Evolutionary conservation across 345 rosid genomes (phyloP).

Genomic region (Eutrema heterophyllum): DNA sequence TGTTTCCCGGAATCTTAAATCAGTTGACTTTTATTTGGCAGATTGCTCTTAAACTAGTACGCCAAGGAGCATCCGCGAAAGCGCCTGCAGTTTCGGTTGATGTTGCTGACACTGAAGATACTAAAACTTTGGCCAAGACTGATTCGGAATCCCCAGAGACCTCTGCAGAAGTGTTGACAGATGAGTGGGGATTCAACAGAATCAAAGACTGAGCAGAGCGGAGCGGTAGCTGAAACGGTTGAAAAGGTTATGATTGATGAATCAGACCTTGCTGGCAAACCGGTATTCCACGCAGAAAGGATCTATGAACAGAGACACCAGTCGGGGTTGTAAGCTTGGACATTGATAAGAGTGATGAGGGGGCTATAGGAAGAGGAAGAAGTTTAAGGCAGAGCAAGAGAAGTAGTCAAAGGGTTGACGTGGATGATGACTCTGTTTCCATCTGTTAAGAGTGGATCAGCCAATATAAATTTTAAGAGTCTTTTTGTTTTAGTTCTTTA

Average conservation of each 20-base stretch:
- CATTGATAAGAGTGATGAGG: too few relatives aligned
- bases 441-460: too few relatives aligned
- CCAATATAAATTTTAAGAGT: too few relatives aligned
- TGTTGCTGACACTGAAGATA: conserved; percentile 10
- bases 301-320: conserved; percentile 75
- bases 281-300: conserved; percentile 79
- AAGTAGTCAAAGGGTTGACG: too few relatives aligned
- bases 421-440: too few relatives aligned
- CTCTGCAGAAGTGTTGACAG: neutral
- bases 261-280: conserved; percentile 64
- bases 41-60: conserved; percentile 77
- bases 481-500: too few relatives aligned
- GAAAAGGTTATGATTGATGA: conserved; percentile 54
- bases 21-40: conserved; percentile 24
- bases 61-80: conserved; percentile 38
- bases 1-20: too few relatives aligned
- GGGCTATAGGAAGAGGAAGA: too few relatives aligned
- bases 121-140: neutral
- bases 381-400: too few relatives aligned
- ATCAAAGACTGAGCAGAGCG: conserved; percentile 30
- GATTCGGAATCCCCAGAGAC: conserved; percentile 31
- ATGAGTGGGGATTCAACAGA: too few relatives aligned
- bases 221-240: too few relatives aligned
- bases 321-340: conserved; percentile 92
- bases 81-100: conserved; percentile 35